Percentiles rank a stretch among this genome's conserved stretches.
These are phyloP conservation scores for Aspergillus kassunensis DNA, from an alignment of 495 filamentous ascomycete genomes.

Conservation along the genomic window DNA sequence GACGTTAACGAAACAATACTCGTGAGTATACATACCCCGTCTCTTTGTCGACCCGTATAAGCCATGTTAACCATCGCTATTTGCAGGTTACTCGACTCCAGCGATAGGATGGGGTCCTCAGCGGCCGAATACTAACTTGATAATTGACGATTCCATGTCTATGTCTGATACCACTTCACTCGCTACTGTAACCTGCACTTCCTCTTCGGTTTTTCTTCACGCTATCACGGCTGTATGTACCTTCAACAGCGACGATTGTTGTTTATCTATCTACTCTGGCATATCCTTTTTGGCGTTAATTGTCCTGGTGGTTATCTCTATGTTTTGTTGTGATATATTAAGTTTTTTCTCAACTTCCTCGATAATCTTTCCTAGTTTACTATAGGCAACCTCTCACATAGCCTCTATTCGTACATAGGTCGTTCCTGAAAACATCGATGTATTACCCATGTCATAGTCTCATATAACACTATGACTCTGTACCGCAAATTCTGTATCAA, in stretches of 20 bases:
- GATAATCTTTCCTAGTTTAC: too few species aligned
- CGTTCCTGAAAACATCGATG: too few species aligned
- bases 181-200: not conserved
- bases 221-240: not conserved
- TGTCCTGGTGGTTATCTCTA: not conserved
- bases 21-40: constrained; percentile 49
- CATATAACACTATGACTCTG: too few species aligned
- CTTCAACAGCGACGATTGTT: not conserved
- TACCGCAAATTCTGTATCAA: too few species aligned
- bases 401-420: too few species aligned
- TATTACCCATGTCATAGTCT: too few species aligned
- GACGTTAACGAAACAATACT: constrained; percentile 81
- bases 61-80: not conserved
- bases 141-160: not conserved
- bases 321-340: not conserved
- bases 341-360: not conserved
- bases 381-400: too few species aligned
- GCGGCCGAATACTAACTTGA: constrained; percentile 41
- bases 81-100: constrained; percentile 49
- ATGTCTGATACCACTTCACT: not conserved
- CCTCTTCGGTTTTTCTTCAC: not conserved
- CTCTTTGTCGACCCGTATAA: not conserved
- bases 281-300: constrained; percentile 7
- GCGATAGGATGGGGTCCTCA: constrained; percentile 48
- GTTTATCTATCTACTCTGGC: not conserved